Conservation (phyloP, 768 basidiomycete genomes). For the Boletus fagicola region DNA sequence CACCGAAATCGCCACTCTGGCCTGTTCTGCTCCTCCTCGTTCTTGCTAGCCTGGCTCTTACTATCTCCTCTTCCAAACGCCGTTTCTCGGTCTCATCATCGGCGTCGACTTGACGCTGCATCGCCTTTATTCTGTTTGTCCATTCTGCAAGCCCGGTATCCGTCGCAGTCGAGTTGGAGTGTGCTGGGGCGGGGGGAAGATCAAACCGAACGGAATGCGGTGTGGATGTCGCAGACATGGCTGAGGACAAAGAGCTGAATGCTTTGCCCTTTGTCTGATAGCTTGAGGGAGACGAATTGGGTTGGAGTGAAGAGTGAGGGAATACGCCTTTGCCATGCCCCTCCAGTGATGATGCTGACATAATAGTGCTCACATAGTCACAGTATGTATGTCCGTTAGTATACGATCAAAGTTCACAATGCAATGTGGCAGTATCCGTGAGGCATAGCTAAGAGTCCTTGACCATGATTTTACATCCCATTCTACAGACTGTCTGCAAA, state of each 20-base stretch:
- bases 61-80: conserved; percentile 58
- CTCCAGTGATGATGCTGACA: too few species aligned
- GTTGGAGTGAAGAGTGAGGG: background rate
- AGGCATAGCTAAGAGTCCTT: background rate
- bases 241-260: background rate
- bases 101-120: conserved; percentile 79
- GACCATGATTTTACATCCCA: background rate
- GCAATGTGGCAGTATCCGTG: background rate
- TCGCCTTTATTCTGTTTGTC: conserved; percentile 74
- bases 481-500: background rate
- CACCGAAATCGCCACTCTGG: conserved; percentile 37
- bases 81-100: conserved; percentile 78
- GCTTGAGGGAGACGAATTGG: background rate
- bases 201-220: conserved; percentile 36
- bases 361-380: conserved; percentile 7
- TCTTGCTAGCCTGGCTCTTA: conserved; percentile 46
- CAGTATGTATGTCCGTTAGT: background rate
- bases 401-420: background rate
- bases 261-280: background rate
- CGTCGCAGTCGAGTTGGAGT: conserved; percentile 30
- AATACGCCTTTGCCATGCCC: too few species aligned
- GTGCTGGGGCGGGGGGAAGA: conserved; percentile 34
- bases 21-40: conserved; percentile 37
- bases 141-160: conserved; percentile 76
- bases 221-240: conserved; percentile 31